These are phyloP conservation scores for Proliferodiscus dingleyae DNA, from an alignment of 2,329 filamentous ascomycete species.

Conservation along the genomic window DNA sequence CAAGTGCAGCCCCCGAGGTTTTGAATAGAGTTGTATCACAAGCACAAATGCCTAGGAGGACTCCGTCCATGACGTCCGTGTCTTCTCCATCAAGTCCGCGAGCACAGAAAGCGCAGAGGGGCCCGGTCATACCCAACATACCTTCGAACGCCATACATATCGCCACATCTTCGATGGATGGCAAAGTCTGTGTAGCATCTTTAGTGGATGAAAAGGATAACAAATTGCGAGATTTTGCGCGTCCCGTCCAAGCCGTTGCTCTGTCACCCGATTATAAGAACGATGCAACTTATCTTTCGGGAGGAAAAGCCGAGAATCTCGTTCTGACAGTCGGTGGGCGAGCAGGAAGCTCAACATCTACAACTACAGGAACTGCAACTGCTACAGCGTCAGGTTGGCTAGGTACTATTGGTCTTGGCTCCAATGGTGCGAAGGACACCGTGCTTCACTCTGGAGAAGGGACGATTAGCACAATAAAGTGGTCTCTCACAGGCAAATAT, in stretches of 20 bases:
- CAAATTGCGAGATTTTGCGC: conserved; percentile 84
- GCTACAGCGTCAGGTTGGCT: conserved; percentile 88
- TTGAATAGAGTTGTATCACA: conserved; percentile 32
- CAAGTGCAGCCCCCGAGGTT: conserved; percentile 33
- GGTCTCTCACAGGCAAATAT: conserved; percentile 88
- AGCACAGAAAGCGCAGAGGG: conserved; percentile 41
- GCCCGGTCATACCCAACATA: conserved; percentile 58
- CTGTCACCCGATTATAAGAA: conserved; percentile 93
- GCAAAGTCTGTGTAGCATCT: conserved; percentile 88
- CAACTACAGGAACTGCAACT: conserved; percentile 76
- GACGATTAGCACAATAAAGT: conserved; percentile 84
- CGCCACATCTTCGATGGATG: conserved; percentile 90
- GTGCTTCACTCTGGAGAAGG: conserved; percentile 90
- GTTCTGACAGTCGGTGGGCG: conserved; percentile 81
- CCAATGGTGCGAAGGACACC: conserved; percentile 76
- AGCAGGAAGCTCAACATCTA: conserved; percentile 75
- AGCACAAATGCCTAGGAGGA: conserved; percentile 26
- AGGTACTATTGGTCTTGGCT: conserved; percentile 76
- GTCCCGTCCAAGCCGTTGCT: conserved; percentile 86
- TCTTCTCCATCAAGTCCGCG: conserved; percentile 49
- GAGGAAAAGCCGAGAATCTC: conserved; percentile 80
- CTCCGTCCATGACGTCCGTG: conserved; percentile 39
- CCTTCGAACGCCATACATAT: conserved; percentile 91
- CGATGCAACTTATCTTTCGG: conserved; percentile 85
- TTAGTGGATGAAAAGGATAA: conserved; percentile 86